Percentiles rank a stretch among this genome's conserved stretches.
phyloP scores from a whole-genome alignment of 1,284 basidiomycete genomes.

The Leccinum insolens region DNA sequence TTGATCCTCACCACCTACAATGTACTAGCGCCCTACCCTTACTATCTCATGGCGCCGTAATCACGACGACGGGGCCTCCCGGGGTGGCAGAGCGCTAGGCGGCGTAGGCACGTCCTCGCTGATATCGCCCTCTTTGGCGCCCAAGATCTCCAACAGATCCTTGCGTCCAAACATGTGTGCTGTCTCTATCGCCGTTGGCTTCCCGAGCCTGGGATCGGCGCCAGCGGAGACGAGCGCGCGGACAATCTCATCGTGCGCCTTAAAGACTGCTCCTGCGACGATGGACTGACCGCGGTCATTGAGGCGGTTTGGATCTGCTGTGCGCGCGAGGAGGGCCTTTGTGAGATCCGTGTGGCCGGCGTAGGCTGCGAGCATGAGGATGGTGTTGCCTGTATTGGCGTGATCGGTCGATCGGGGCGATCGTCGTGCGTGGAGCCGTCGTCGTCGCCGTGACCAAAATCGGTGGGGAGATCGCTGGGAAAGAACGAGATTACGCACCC shows the following conservation, averaged over 20 bases:
- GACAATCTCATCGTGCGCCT: conserved; percentile 66
- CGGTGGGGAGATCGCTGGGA: no score
- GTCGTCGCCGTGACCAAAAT: not conserved
- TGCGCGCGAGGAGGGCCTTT: conserved; percentile 52
- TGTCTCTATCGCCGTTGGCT: conserved; percentile 74
- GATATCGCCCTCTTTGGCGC: conserved; percentile 58
- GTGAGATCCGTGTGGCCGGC: conserved; percentile 69
- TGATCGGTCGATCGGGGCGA: not conserved
- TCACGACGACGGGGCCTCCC: not conserved
- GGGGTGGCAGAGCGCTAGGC: conserved; percentile 14
- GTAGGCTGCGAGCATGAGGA: conserved; percentile 85
- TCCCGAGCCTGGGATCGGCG: conserved; percentile 70
- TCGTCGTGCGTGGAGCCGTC: not conserved
- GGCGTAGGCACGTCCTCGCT: conserved; percentile 32
- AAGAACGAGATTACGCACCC: conserved; percentile 42
- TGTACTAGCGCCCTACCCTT: not conserved
- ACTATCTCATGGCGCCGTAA: not conserved
- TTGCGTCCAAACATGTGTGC: conserved; percentile 67
- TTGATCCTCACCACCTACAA: not conserved
- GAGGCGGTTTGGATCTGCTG: conserved; percentile 69
- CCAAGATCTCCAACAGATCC: conserved; percentile 56
- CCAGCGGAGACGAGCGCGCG: conserved; percentile 60
- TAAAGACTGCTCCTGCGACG: conserved; percentile 84
- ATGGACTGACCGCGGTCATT: conserved; percentile 84
- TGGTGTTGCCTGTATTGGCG: conserved; percentile 60